These are phyloP conservation scores for Tolypocladium amazonense DNA, from an alignment of 2,329 filamentous ascomycete genomes.

Conservation along the genomic window DNA sequence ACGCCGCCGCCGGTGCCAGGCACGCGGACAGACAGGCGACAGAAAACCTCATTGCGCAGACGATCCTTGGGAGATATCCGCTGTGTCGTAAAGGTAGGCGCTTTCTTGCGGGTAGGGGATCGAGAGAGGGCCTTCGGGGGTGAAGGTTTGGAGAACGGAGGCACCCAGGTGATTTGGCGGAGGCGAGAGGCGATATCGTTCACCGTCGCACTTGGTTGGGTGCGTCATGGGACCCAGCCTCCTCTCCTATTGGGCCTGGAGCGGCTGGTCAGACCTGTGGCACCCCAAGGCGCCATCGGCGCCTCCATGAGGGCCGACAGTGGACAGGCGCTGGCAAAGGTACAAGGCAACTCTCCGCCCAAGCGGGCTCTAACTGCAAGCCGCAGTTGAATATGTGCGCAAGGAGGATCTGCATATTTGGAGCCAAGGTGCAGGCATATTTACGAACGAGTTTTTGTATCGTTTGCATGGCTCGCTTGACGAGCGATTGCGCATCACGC, in stretches of 20 bases:
- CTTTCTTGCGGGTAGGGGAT: background rate
- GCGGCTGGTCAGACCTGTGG: conserved; percentile 3
- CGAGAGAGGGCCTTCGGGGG: background rate
- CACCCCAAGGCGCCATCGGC: background rate
- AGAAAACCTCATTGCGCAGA: conserved; percentile 22
- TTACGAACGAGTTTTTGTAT: background rate
- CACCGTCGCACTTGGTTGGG: conserved; percentile 3
- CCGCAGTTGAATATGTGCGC: background rate
- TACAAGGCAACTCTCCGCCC: background rate
- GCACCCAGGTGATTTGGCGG: background rate
- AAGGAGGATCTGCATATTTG: background rate
- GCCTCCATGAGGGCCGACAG: background rate
- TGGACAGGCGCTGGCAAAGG: background rate
- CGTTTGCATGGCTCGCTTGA: background rate
- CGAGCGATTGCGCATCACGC: background rate
- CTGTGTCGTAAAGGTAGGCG: background rate
- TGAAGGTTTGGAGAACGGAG: background rate
- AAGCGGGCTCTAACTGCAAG: background rate
- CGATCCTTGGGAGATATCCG: background rate
- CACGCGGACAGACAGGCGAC: conserved; percentile 34
- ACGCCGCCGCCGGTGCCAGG: conserved; percentile 32
- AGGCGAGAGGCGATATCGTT: background rate
- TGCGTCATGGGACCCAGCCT: conserved; percentile 25
- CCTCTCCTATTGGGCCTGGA: conserved; percentile 8
- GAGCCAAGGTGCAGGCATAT: background rate